A percentile compares a stretch with the other conserved stretches of the same genome.
phyloP scores from a whole-genome alignment of 176 grass and related monocot genomes.

The Avena eriantha region DNA sequence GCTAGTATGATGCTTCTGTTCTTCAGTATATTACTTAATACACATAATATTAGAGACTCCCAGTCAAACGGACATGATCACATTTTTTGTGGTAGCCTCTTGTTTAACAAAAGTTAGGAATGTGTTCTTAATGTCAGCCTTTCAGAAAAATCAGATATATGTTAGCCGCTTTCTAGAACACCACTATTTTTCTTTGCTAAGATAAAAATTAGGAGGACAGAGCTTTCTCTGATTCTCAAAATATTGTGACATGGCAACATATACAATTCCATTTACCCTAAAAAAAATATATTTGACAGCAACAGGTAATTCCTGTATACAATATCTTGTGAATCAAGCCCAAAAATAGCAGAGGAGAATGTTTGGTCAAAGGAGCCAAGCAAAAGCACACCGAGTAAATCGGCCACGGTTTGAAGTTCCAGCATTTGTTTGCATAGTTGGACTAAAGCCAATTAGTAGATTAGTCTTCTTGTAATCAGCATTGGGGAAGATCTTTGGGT shows the following conservation, averaged over 20 bases:
- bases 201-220: background rate
- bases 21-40: background rate
- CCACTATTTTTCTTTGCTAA: background rate
- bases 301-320: constrained; percentile 43
- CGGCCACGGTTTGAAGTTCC: constrained; percentile 10
- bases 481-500: constrained; percentile 71
- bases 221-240: constrained; percentile 18
- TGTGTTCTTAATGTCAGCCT: background rate
- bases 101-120: constrained; percentile 12
- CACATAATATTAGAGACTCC: constrained; percentile 6
- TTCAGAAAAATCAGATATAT: background rate
- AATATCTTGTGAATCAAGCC: constrained; percentile 43
- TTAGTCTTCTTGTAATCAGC: constrained; percentile 48
- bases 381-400: constrained; percentile 46
- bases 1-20: background rate
- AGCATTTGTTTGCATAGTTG: background rate
- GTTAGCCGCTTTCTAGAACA: background rate
- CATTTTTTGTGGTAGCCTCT: constrained; percentile 17
- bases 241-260: constrained; percentile 31
- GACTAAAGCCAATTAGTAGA: constrained; percentile 6
- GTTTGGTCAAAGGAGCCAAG: constrained; percentile 29
- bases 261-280: constrained; percentile 46
- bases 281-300: background rate
- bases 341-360: constrained; percentile 39
- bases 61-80: background rate